Conservation (phyloP, 78 protist species). For the Creolimax fragrantissima region DNA sequence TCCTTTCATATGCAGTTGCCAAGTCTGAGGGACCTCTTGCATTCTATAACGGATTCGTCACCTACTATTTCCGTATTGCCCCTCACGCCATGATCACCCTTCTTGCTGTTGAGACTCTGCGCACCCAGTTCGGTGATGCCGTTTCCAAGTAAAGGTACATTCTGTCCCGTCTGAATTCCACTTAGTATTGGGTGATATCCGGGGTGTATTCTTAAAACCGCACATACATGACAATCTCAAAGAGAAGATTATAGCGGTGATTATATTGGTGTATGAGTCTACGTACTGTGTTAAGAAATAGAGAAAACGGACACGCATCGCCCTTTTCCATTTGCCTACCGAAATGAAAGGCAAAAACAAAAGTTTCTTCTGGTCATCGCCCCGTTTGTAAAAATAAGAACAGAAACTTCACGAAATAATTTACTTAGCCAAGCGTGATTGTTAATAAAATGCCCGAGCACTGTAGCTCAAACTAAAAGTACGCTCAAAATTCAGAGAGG, state of each 20-base stretch:
- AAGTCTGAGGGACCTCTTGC: slow-evolving; percentile 55
- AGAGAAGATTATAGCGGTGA: neutral
- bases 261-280: neutral
- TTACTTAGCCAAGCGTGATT: no score
- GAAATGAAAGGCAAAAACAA: no score
- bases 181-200: no score
- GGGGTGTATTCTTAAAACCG: no score
- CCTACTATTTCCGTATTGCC: slow-evolving; percentile 58
- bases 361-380: no score
- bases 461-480: no score
- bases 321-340: no score
- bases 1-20: neutral
- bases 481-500: no score
- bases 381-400: no score
- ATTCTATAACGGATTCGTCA: slow-evolving; percentile 64
- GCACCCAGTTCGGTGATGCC: neutral
- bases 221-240: neutral
- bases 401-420: no score
- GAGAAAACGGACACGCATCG: neutral
- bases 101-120: slow-evolving; percentile 40
- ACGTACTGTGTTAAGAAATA: neutral
- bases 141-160: neutral
- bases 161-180: no score
- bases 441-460: no score
- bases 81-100: slow-evolving; percentile 68